phyloP scores from a whole-genome alignment of 2,329 filamentous ascomycete species.

The Fusarium tanahbumbuense region DNA sequence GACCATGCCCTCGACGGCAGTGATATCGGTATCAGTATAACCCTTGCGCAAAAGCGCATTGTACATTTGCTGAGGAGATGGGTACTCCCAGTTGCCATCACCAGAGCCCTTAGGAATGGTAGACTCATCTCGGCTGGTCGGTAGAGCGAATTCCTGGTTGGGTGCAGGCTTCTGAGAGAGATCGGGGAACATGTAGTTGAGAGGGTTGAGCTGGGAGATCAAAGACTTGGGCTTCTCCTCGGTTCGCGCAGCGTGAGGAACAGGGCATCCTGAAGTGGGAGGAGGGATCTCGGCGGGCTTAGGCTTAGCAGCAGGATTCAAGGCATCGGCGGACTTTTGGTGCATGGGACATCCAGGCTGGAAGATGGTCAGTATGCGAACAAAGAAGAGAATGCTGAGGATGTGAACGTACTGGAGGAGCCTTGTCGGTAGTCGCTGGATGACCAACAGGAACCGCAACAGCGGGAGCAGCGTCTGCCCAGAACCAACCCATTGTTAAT shows the following conservation, averaged over 20 bases:
- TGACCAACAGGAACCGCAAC: conserved; percentile 51
- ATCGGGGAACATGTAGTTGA: conserved; percentile 96
- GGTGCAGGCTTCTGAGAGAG: conserved; percentile 83
- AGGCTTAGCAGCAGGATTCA: conserved; percentile 51
- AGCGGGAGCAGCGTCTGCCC: conserved; percentile 62
- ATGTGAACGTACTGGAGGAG: conserved; percentile 50
- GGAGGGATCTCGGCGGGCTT: conserved; percentile 39
- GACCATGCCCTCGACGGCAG: conserved; percentile 96
- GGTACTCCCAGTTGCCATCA: conserved; percentile 93
- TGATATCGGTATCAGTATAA: conserved; percentile 92
- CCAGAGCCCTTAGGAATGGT: conserved; percentile 90
- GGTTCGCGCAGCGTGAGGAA: conserved; percentile 55
- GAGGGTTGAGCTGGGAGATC: conserved; percentile 69
- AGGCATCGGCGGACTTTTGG: conserved; percentile 62
- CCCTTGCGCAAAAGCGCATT: conserved; percentile 97
- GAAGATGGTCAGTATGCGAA: conserved; percentile 37
- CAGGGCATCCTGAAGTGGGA: conserved; percentile 53
- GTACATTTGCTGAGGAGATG: conserved; percentile 99
- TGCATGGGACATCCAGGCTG: conserved; percentile 70
- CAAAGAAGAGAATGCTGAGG: background rate
- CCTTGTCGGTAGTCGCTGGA: conserved; percentile 45
- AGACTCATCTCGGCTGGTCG: conserved; percentile 83
- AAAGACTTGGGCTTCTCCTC: conserved; percentile 57
- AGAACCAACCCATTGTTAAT: conserved; percentile 70
- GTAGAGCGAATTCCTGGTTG: conserved; percentile 78